Evolutionary conservation across 2,329 filamentous ascomycete species (phyloP).

Genomic region (Aspergillus awamori): DNA sequence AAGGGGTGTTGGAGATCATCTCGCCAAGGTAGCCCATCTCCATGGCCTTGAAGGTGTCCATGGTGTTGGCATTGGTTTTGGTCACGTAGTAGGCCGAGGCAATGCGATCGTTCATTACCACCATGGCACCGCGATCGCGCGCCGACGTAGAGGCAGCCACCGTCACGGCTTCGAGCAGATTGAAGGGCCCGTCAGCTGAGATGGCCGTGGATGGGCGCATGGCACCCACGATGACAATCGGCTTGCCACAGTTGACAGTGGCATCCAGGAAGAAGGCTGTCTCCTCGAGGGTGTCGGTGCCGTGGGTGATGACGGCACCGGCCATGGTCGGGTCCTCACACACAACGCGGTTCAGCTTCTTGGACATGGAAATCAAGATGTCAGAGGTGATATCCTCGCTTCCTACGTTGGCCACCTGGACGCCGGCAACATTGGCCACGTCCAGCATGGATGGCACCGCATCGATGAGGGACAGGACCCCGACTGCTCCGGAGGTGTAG

Average conservation of each 20-base stretch:
- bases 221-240: constrained; percentile 62
- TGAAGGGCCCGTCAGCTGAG: constrained; percentile 65
- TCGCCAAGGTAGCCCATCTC: constrained; percentile 62
- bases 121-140: constrained; percentile 58
- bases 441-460: constrained; percentile 30
- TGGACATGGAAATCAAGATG: constrained; percentile 27
- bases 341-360: constrained; percentile 24
- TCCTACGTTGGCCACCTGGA: constrained; percentile 33
- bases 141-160: constrained; percentile 55
- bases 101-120: constrained; percentile 66
- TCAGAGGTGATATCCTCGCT: constrained; percentile 29
- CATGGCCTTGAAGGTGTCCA: constrained; percentile 63
- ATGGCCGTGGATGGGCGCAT: constrained; percentile 67
- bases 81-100: constrained; percentile 60
- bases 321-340: constrained; percentile 29
- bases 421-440: constrained; percentile 31
- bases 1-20: constrained; percentile 61
- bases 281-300: constrained; percentile 68
- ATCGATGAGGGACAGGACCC: constrained; percentile 29
- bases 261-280: constrained; percentile 65
- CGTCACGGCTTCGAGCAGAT: constrained; percentile 63
- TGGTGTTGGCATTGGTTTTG: constrained; percentile 65
- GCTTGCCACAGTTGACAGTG: constrained; percentile 60
- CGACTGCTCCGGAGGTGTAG: constrained; percentile 29
- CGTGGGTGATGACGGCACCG: constrained; percentile 57